A percentile compares a stretch with the other conserved stretches of the same genome.
Conservation (phyloP, 2,329 filamentous ascomycete genomes). For the Aspergillus neoniger region DNA sequence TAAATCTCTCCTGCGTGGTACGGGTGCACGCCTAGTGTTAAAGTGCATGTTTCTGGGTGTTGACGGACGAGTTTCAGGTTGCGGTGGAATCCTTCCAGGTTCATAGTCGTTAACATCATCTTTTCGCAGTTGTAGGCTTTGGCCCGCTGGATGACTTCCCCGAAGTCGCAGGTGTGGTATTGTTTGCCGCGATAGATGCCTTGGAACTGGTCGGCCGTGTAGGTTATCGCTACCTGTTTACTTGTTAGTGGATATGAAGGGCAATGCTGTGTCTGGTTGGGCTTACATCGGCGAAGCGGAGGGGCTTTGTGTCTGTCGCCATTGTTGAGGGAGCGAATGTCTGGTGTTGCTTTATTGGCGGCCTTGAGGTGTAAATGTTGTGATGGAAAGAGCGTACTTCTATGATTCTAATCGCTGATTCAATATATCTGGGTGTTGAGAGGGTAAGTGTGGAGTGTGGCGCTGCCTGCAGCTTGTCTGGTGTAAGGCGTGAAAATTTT, state of each 20-base stretch:
- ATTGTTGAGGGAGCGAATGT: no score
- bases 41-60: slow-evolving; percentile 40
- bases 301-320: background rate
- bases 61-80: slow-evolving; percentile 42
- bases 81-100: slow-evolving; percentile 44
- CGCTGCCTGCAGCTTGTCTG: no score
- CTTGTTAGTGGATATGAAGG: background rate
- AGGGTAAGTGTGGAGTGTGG: no score
- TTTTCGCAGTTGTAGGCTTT: slow-evolving; percentile 24
- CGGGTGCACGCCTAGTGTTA: slow-evolving; percentile 55
- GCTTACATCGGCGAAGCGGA: slow-evolving; percentile 20
- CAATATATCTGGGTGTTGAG: no score
- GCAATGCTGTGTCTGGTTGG: background rate
- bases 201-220: slow-evolving; percentile 45
- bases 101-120: slow-evolving; percentile 38
- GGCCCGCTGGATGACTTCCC: slow-evolving; percentile 27
- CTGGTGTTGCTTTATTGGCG: no score
- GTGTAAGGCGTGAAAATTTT: no score
- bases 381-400: no score
- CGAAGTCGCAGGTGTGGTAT: slow-evolving; percentile 51
- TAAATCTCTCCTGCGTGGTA: slow-evolving; percentile 53
- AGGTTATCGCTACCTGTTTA: slow-evolving; percentile 31
- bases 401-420: no score
- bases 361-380: no score
- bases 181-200: slow-evolving; percentile 54